Conservation (phyloP, 2,329 filamentous ascomycete species). For the Teratosphaeria viscida region DNA sequence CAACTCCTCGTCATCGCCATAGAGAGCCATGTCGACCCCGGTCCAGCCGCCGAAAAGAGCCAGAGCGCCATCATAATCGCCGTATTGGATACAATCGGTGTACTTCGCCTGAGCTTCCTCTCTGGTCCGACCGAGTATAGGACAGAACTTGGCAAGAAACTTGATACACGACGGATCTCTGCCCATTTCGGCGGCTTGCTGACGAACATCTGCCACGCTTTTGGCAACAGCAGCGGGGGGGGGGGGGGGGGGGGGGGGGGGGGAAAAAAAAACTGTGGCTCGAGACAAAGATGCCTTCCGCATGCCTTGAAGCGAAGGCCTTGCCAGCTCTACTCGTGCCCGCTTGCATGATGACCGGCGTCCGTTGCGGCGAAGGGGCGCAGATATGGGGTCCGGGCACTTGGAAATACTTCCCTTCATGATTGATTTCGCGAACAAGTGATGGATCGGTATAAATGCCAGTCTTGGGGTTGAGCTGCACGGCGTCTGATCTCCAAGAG, state of each 20-base stretch:
- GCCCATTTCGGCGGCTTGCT: conserved; percentile 33
- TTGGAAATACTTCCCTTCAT: conserved; percentile 40
- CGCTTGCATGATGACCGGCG: conserved; percentile 54
- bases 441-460: conserved; percentile 50
- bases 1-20: conserved; percentile 54
- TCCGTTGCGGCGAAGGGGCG: conserved; percentile 31
- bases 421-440: conserved; percentile 50
- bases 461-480: conserved; percentile 42
- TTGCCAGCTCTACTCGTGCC: conserved; percentile 58
- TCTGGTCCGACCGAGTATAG: conserved; percentile 54
- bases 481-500: conserved; percentile 46
- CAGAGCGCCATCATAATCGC: conserved; percentile 54
- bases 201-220: neutral
- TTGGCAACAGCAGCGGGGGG: neutral
- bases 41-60: conserved; percentile 68
- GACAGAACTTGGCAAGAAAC: conserved; percentile 55
- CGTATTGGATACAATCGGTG: conserved; percentile 50
- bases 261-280: no score
- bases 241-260: no score
- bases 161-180: conserved; percentile 54
- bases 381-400: conserved; percentile 36
- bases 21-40: conserved; percentile 52
- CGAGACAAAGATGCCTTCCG: conserved; percentile 52
- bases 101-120: conserved; percentile 57
- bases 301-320: conserved; percentile 57